These are phyloP conservation scores for Termitomyces sp. DNA, from an alignment of 768 basidiomycete genomes.

Conservation along the genomic window DNA sequence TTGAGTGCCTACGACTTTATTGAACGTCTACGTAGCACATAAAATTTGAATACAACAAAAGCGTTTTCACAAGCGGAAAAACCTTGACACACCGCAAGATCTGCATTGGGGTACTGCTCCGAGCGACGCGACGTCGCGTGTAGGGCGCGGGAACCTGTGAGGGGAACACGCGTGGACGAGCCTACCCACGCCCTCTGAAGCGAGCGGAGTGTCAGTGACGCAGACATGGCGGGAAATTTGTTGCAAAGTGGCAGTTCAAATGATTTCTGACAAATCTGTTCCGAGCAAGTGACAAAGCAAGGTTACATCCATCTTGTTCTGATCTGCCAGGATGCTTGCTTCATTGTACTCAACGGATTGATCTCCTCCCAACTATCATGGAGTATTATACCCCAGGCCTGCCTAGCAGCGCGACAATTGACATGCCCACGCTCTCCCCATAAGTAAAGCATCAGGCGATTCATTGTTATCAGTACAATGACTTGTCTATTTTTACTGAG, in stretches of 20 bases:
- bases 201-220: slow-evolving; percentile 6
- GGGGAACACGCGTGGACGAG: neutral
- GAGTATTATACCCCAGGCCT: too few species aligned
- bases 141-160: slow-evolving; percentile 20
- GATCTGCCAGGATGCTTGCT: neutral
- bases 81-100: slow-evolving; percentile 33
- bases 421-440: neutral
- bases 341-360: neutral
- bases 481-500: neutral
- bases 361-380: neutral
- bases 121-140: slow-evolving; percentile 35
- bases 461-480: neutral
- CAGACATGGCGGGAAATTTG: slow-evolving; percentile 1
- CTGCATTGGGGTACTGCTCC: slow-evolving; percentile 40
- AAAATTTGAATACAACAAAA: neutral
- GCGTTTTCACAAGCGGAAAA: neutral
- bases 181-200: neutral
- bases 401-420: neutral
- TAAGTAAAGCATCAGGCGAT: neutral
- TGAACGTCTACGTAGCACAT: slow-evolving; percentile 28
- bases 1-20: slow-evolving; percentile 29
- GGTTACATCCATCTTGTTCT: neutral
- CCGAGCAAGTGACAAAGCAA: neutral
- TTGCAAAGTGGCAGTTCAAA: neutral
- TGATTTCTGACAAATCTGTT: neutral